These are phyloP conservation scores for Vaccinium corymbosum DNA, from an alignment of 148 eudicot species.

Conservation along the genomic window DNA sequence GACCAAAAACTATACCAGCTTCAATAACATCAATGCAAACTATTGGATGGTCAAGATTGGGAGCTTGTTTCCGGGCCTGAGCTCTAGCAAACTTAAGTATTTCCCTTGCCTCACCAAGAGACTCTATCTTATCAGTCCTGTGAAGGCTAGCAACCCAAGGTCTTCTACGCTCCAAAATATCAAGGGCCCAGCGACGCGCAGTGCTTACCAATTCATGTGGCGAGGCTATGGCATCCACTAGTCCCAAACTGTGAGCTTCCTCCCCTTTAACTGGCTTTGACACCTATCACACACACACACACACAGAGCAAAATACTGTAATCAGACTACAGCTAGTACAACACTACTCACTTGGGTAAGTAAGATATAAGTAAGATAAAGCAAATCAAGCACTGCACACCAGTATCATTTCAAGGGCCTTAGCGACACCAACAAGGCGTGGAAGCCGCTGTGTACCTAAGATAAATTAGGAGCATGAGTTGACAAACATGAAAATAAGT, in stretches of 20 bases:
- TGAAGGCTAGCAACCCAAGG: constrained; percentile 79
- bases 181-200: constrained; percentile 84
- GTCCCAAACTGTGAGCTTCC: constrained; percentile 81
- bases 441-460: constrained; percentile 95
- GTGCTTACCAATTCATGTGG: constrained; percentile 53
- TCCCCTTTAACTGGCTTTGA: constrained; percentile 74
- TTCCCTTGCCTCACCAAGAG: constrained; percentile 89
- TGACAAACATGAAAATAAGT: neutral
- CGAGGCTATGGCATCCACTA: constrained; percentile 82
- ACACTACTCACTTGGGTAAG: neutral
- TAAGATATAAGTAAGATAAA: neutral
- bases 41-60: constrained; percentile 73
- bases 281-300: constrained; percentile 37
- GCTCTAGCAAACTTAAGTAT: constrained; percentile 80
- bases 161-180: constrained; percentile 64
- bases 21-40: constrained; percentile 86
- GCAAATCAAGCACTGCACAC: constrained; percentile 31
- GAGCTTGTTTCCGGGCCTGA: constrained; percentile 76
- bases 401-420: constrained; percentile 95
- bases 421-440: constrained; percentile 78
- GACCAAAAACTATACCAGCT: constrained; percentile 83
- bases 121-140: constrained; percentile 74
- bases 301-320: neutral
- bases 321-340: neutral
- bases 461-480: constrained; percentile 14